Conservation (phyloP, 345 rosid species). For the Passiflora organensis region DNA sequence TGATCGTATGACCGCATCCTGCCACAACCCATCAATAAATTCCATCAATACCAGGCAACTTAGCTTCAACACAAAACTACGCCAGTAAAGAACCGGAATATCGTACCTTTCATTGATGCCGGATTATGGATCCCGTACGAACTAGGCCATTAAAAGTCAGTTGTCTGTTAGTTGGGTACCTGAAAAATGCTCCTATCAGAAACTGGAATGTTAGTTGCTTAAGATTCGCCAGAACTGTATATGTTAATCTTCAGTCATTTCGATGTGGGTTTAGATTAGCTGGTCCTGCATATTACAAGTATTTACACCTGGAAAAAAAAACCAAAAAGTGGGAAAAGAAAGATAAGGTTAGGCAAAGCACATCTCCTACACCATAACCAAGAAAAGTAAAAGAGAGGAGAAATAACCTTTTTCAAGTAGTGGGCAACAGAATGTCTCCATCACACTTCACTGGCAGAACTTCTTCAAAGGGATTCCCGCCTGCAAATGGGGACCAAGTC, state of each 20-base stretch:
- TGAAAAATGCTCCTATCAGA: slow-evolving; percentile 18
- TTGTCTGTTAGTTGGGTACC: slow-evolving; percentile 18
- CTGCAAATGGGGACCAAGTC: slow-evolving; percentile 59
- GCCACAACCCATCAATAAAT: slow-evolving; percentile 21
- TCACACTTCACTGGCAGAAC: slow-evolving; percentile 52
- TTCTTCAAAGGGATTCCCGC: slow-evolving; percentile 47
- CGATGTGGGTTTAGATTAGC: slow-evolving; percentile 27
- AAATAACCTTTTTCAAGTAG: slow-evolving; percentile 42
- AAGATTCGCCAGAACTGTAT: too few relatives aligned
- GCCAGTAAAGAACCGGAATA: slow-evolving; percentile 10
- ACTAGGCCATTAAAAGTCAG: slow-evolving; percentile 24
- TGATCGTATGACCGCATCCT: slow-evolving; percentile 39
- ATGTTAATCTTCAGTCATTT: slow-evolving; percentile 19
- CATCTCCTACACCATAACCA: slow-evolving; percentile 21
- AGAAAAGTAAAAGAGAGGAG: slow-evolving; percentile 39
- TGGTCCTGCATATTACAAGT: slow-evolving; percentile 40
- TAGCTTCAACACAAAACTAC: slow-evolving; percentile 1
- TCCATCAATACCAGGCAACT: slow-evolving; percentile 13
- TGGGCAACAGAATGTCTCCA: slow-evolving; percentile 73
- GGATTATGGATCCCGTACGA: too few relatives aligned
- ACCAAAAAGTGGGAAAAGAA: too few relatives aligned
- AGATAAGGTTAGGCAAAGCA: slow-evolving; percentile 20
- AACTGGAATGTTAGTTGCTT: slow-evolving; percentile 16
- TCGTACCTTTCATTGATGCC: slow-evolving; percentile 38
- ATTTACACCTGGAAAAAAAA: slow-evolving; percentile 54